Base-by-base conservation (phyloP, 2,329 filamentous ascomycete genomes). In the Aspergillus tubingensis region DNA sequence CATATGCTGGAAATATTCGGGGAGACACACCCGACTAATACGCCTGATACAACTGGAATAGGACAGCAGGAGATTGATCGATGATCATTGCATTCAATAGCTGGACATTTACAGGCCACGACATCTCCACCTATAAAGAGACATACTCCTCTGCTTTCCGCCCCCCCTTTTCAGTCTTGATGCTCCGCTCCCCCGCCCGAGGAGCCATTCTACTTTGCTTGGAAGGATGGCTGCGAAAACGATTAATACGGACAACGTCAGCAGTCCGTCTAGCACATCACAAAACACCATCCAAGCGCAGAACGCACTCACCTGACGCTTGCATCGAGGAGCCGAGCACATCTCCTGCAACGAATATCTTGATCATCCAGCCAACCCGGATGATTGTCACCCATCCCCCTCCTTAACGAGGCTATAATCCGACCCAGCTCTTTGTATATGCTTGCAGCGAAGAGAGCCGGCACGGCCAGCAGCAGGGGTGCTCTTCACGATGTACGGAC, bases 1-100 rank as follows among this genome's bases (percentile, higher is more conserved):
- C 69, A 72, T 7, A 74, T 76, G 72, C 60, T 59, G 39, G 67
- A 68, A 21, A 69, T 73, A 19, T 69, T 74, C 38, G 72, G 71
- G 5, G 58, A 66, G 8, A 62, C 66, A 30, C 72, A 67, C 56
- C 38, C 21, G 2, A 6, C 43, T 2, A 49, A 56, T 36, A 54
- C 10, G 11, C 11, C 27, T 47, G 25, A 55, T 13, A 39, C 11
- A 23, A 15, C 8, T 15, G 5, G 15, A 8, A 10, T 41, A 27
- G 17, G 11, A 36, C 32, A 36, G 10, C 32, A 36, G 11, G 11
- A 8, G 8, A 55, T 11, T 8, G 2, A 19, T 32, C 1, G 5
- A 5, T 44, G 41, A 21, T 21, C 41, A 44, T 23, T 23, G 13
- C 8, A 44, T 21, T 44, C 11, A 44, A 7, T 23, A 21, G 13